Conservation (phyloP, 2,329 filamentous ascomycete genomes). For the Sarocladium brachiariae region DNA sequence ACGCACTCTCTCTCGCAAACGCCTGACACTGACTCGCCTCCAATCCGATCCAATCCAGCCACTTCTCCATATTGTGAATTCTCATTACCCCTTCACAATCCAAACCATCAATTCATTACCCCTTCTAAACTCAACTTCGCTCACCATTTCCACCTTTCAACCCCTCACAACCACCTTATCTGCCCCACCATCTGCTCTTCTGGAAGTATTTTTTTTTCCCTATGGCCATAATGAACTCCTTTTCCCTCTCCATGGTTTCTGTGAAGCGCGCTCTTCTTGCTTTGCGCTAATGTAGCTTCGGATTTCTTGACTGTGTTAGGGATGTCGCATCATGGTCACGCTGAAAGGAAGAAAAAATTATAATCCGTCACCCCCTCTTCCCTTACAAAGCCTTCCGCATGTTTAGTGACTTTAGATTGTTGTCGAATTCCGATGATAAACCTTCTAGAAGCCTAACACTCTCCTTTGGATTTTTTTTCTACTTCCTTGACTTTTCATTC, state of each 20-base stretch:
- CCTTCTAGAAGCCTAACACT: neutral
- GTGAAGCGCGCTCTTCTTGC: too few species aligned
- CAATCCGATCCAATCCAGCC: neutral
- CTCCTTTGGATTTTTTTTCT: neutral
- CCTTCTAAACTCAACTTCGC: conserved; percentile 7
- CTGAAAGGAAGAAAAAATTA: neutral
- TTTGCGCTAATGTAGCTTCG: too few species aligned
- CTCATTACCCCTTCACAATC: neutral
- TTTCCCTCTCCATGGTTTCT: too few species aligned
- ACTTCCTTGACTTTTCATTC: too few species aligned
- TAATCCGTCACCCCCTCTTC: neutral
- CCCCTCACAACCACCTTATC: neutral
- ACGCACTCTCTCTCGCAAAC: neutral
- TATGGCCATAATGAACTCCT: too few species aligned
- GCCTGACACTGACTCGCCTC: neutral
- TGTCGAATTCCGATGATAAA: neutral
- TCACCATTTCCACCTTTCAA: neutral
- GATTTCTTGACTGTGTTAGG: too few species aligned
- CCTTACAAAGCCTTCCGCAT: neutral
- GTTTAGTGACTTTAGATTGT: too few species aligned
- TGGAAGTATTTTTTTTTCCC: neutral
- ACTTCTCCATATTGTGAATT: neutral
- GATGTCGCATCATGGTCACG: too few species aligned
- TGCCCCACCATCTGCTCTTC: conserved; percentile 5
- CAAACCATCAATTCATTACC: neutral